Base-by-base conservation (phyloP, 2,329 filamentous ascomycete species). In the Xylariaceae sp. region DNA sequence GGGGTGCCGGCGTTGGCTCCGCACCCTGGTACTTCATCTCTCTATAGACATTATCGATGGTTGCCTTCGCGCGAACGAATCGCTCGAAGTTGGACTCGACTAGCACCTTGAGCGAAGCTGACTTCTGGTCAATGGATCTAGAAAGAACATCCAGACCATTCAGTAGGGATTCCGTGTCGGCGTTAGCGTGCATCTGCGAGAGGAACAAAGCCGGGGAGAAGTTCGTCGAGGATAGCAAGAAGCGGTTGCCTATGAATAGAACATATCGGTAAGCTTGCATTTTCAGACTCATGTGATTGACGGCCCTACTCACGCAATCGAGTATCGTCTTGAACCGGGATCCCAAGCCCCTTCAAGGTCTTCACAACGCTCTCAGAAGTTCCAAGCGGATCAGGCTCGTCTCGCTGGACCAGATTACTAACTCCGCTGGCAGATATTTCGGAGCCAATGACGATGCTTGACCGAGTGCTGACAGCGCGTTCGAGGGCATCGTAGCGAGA, bases 61-160 rank as follows among this genome's bases (percentile, higher is more conserved):
- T 97, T 15, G 93, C 90, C 74, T 99, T 99, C 49, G 94, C 94
- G 64, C 91, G 88, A 58, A 99, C 94, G 77, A 99, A 99, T 66
- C 93, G 88, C 75, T 99, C 95, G 72, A 99, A 99, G 73, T 99
- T 99, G 64, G 90, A 93, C 74, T 99, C 94, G 23, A 99, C 94
- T 15, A 99, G 82, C 9, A 96, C 89, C 73, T 99, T 99, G 62
- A 99, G 82, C 3, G 92, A 97, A 0, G 93, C 94, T 0, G 93
- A 97, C 74, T 99, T 99, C 75, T 97, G 90, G 70, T 97, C 94
- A 69, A 99, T 99, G 0, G 93, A 97, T 62, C 85, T 84, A 15
- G 92, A 94, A 17, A 99, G 83, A 60, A 89, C 87, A 66, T 96
- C 89, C 17, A 99, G 83, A 2, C 94, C 95, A 53, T 84, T 80